Percentiles rank a stretch among this genome's conserved stretches.
phyloP scores from a whole-genome alignment of 2,329 filamentous ascomycete genomes.

The Trichoderma cornu-damae region DNA sequence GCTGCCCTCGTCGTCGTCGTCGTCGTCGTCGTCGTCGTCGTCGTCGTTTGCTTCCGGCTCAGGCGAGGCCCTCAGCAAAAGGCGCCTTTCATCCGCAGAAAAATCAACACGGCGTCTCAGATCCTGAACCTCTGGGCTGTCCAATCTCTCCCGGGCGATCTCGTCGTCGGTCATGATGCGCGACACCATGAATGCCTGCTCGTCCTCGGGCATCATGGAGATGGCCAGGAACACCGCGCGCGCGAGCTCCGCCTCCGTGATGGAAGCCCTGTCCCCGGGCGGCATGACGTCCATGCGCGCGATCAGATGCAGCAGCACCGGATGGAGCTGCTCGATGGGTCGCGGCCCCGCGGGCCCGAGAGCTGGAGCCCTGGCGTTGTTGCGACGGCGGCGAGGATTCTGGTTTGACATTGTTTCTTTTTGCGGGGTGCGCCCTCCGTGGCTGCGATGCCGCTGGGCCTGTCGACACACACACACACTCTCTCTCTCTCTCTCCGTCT shows the following conservation, averaged over 20 bases:
- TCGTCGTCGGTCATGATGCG: conserved; percentile 26
- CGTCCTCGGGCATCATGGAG: conserved; percentile 20
- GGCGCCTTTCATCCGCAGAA: background rate
- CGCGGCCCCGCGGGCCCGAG: background rate
- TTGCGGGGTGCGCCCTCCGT: background rate
- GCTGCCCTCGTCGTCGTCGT: background rate
- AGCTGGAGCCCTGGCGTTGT: background rate
- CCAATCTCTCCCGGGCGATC: conserved; percentile 19
- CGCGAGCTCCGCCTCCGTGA: conserved; percentile 21
- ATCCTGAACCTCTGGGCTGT: conserved; percentile 19
- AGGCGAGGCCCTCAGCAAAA: background rate
- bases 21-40: background rate
- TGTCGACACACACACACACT: too few relatives aligned
- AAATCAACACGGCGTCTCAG: background rate
- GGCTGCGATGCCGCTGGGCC: too few relatives aligned
- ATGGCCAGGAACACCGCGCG: conserved; percentile 22
- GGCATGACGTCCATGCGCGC: conserved; percentile 16
- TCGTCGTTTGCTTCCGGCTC: background rate
- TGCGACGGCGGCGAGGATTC: background rate
- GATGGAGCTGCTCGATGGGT: conserved; percentile 21
- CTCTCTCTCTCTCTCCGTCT: too few relatives aligned
- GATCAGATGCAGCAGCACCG: conserved; percentile 23
- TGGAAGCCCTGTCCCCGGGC: background rate
- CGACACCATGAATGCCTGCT: conserved; percentile 22
- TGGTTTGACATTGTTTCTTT: background rate